phyloP scores from a whole-genome alignment of 805 yeast genomes.

The Hanseniaspora jakobsenii region DNA sequence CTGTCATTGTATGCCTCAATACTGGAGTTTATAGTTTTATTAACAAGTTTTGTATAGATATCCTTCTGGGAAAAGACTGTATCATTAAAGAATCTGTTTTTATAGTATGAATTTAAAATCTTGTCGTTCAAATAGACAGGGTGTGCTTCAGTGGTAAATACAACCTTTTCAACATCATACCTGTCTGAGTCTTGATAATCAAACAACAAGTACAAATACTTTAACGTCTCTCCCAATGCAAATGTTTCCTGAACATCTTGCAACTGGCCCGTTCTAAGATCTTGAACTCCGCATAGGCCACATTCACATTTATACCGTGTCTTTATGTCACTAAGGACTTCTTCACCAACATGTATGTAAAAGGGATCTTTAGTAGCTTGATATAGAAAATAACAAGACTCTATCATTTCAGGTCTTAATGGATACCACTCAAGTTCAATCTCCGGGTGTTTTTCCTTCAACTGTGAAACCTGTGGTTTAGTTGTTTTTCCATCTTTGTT shows the following conservation, averaged over 20 bases:
- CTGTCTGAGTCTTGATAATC: conserved; percentile 49
- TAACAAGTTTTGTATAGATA: neutral
- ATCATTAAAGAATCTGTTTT: conserved; percentile 20
- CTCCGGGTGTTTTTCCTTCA: conserved; percentile 23
- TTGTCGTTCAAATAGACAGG: conserved; percentile 59
- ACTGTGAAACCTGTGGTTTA: too few species aligned
- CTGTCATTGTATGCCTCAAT: too few species aligned
- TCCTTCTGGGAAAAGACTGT: conserved; percentile 2
- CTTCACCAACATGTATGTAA: conserved; percentile 62
- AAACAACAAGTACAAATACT: conserved; percentile 68
- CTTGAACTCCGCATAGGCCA: conserved; percentile 71
- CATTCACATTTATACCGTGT: conserved; percentile 46
- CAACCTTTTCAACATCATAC: conserved; percentile 27
- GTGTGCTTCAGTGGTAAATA: conserved; percentile 85
- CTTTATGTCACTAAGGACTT: conserved; percentile 45
- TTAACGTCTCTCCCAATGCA: conserved; percentile 75
- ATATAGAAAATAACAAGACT: conserved; percentile 72
- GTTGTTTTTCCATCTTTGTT: too few species aligned
- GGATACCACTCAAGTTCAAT: conserved; percentile 81
- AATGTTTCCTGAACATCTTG: conserved; percentile 88
- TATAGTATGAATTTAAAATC: conserved; percentile 24
- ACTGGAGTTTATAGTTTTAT: neutral
- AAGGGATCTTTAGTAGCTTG: conserved; percentile 79
- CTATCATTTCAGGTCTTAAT: conserved; percentile 80
- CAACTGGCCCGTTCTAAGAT: conserved; percentile 46